Base-by-base conservation (phyloP, 176 grass and related monocot genomes). In the Bothriochloa decipiens region DNA sequence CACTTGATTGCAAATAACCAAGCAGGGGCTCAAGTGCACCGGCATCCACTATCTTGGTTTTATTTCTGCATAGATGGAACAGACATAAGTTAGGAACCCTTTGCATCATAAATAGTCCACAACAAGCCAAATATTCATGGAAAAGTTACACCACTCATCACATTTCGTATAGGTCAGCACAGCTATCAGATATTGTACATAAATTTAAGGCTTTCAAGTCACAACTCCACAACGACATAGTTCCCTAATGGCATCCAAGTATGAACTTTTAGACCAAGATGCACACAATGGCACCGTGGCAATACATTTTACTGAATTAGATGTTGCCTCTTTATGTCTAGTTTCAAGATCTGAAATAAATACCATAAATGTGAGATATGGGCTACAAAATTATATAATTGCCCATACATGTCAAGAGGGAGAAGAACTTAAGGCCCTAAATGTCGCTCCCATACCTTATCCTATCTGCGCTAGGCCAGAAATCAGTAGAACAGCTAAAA, bases 21-120 rank as follows among this genome's bases (percentile, higher is more conserved):
- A 91, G 88, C 8, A 98, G 75, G 1, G 95, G 91, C 7, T 88
- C 83, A 27, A 95, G 89, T 39, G 91, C 92, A 39, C 89, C 96
- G 15, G 89, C 87, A 75, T 95, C 85, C 39, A 98, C 85, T 77
- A 98, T 98, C 82, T 82, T 92, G 41, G 85, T 90, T 75, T 98
- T 98, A 74, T 98, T 98, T 87, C 96, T 98, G 93, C 82, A 87
- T 3, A 84, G 64, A 87, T 57, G 46, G 62, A 87, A 76, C 65
- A 25, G 69, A 2, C 0, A 57, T 41, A 67, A 45, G 37, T 95
- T 57, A 82, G 52, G 20, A 58, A 80, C 26, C 85, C 15, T 39
- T 35, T 20, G 28, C 57, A 69, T 79, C 39, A 90, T 3, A 80
- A 18, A 50, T 17, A 70, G 1, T 26, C 14, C 13, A 57, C 15